Evolutionary conservation across 352 stramenopile genomes (phyloP).

Genomic region (Phytophthora sojae): DNA sequence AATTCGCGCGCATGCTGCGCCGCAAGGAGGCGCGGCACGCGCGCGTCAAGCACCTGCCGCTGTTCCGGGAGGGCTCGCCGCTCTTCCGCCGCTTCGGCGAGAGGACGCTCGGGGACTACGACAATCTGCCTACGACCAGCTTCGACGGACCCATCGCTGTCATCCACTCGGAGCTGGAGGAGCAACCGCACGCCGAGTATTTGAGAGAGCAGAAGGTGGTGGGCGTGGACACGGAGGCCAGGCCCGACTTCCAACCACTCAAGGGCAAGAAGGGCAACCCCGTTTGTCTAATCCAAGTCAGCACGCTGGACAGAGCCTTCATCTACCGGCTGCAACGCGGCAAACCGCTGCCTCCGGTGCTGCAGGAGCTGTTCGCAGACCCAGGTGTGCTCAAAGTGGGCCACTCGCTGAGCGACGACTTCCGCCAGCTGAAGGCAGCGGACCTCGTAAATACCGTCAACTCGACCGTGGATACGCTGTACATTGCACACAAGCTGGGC

Average conservation of each 20-base stretch:
- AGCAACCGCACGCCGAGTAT: constrained; percentile 56
- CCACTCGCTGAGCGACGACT: constrained; percentile 82
- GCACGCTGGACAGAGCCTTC: constrained; percentile 77
- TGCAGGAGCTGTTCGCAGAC: constrained; percentile 68
- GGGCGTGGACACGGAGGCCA: constrained; percentile 84
- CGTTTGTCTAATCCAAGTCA: constrained; percentile 82
- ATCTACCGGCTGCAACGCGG: constrained; percentile 73
- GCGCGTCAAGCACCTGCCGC: constrained; percentile 67
- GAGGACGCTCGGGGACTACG: constrained; percentile 60
- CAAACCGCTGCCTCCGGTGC: constrained; percentile 56
- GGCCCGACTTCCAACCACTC: constrained; percentile 62
- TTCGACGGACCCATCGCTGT: constrained; percentile 70
- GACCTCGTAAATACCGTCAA: constrained; percentile 66
- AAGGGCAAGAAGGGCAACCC: constrained; percentile 65
- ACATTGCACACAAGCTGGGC: constrained; percentile 79
- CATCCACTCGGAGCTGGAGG: constrained; percentile 70
- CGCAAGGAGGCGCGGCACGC: constrained; percentile 60
- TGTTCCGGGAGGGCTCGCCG: constrained; percentile 70
- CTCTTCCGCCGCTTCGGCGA: constrained; percentile 58
- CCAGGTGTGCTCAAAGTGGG: constrained; percentile 76
- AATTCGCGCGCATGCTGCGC: constrained; percentile 66
- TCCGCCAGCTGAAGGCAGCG: constrained; percentile 63
- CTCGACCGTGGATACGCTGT: constrained; percentile 84
- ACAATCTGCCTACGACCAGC: constrained; percentile 49
- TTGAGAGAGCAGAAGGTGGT: constrained; percentile 61